These are phyloP conservation scores for Penicillium angulare DNA, from an alignment of 495 filamentous ascomycete genomes.

Conservation along the genomic window DNA sequence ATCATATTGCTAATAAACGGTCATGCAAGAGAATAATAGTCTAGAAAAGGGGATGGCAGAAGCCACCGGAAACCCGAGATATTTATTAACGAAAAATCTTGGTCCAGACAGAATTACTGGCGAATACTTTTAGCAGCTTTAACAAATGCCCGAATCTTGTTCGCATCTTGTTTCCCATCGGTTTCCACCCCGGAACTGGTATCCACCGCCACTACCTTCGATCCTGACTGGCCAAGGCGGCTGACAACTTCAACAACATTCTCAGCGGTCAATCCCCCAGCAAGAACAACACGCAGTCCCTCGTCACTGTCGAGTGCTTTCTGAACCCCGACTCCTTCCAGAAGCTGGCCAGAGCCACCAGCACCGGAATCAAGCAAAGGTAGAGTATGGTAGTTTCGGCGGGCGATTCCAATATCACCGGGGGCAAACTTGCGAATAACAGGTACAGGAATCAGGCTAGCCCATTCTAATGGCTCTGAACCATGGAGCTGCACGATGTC, in stretches of 20 bases:
- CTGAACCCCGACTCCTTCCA: constrained; percentile 66
- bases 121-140: constrained; percentile 59
- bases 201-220: constrained; percentile 77
- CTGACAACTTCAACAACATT: constrained; percentile 68
- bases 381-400: constrained; percentile 76
- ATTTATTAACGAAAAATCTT: neutral
- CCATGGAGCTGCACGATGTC: constrained; percentile 94
- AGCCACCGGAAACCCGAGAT: constrained; percentile 7
- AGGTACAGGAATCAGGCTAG: constrained; percentile 78
- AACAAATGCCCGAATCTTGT: constrained; percentile 82
- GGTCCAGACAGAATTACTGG: constrained; percentile 14
- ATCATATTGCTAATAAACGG: constrained; percentile 1
- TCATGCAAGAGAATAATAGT: constrained; percentile 9
- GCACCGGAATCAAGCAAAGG: constrained; percentile 82
- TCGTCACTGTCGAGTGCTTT: constrained; percentile 59
- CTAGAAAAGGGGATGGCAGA: constrained; percentile 8
- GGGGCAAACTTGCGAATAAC: constrained; percentile 82
- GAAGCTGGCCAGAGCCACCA: constrained; percentile 74
- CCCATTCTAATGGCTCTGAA: constrained; percentile 89
- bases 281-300: constrained; percentile 68
- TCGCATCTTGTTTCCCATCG: constrained; percentile 74
- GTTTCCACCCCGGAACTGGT: constrained; percentile 92
- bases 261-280: constrained; percentile 74
- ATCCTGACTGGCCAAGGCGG: constrained; percentile 51
- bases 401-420: constrained; percentile 64